phyloP scores from a whole-genome alignment of 2,329 filamentous ascomycete genomes.

The Cyclaneusma minus region DNA sequence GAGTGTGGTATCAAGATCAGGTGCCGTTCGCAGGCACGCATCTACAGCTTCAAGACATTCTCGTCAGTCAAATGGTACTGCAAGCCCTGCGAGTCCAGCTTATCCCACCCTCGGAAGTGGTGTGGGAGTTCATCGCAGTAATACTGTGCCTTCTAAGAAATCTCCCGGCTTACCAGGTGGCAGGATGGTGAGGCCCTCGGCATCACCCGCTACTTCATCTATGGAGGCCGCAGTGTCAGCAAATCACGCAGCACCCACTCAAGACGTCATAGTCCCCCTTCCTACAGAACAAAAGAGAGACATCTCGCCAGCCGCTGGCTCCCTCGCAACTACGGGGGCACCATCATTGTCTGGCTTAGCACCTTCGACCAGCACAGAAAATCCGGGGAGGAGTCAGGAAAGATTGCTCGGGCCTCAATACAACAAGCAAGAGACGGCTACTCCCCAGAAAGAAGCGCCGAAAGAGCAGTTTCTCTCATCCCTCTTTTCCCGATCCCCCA shows the following conservation, averaged over 20 bases:
- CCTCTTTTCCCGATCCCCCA: conserved; percentile 56
- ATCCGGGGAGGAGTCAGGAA: conserved; percentile 31
- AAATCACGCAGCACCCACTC: conserved; percentile 15
- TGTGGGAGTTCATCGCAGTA: conserved; percentile 58
- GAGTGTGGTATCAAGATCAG: conserved; percentile 73
- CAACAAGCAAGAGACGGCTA: conserved; percentile 31
- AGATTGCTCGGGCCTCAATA: conserved; percentile 26
- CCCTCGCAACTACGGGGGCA: no score
- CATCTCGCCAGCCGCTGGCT: no score
- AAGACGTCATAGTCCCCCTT: no score
- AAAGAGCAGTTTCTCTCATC: conserved; percentile 54
- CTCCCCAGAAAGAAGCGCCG: conserved; percentile 48
- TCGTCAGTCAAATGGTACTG: conserved; percentile 53
- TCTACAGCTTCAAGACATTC: conserved; percentile 87
- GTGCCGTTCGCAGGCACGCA: conserved; percentile 68
- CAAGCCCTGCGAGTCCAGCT: conserved; percentile 52
- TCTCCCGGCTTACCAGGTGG: conserved; percentile 56
- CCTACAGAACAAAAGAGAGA: no score
- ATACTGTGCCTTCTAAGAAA: conserved; percentile 84
- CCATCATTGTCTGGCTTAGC: no score
- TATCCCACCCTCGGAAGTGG: conserved; percentile 35
- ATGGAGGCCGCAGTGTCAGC: conserved; percentile 20
- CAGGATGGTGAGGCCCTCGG: conserved; percentile 45
- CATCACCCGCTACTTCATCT: conserved; percentile 32
- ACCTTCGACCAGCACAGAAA: conserved; percentile 6